Evolutionary conservation across 1,284 basidiomycete species (phyloP).

Genomic region (Naganishia sp.): DNA sequence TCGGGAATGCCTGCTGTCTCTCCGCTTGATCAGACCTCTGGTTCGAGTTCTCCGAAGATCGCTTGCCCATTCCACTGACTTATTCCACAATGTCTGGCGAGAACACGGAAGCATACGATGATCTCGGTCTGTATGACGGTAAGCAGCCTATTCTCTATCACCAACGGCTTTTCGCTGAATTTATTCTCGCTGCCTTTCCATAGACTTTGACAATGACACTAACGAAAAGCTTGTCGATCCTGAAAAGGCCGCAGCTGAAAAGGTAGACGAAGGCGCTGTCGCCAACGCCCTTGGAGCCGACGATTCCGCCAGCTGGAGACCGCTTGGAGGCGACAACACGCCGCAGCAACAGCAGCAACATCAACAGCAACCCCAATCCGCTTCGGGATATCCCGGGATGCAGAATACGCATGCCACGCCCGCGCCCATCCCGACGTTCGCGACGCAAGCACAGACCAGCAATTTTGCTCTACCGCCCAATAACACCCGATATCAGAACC

Average conservation of each 20-base stretch:
- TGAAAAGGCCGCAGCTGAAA: conserved; percentile 23
- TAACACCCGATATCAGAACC: conserved; percentile 20
- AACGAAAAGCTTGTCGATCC: conserved; percentile 31
- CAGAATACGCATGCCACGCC: background rate
- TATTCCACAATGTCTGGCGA: conserved; percentile 44
- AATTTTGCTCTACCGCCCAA: conserved; percentile 22
- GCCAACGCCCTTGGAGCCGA: conserved; percentile 29
- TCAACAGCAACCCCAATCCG: conserved; percentile 25
- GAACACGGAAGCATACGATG: conserved; percentile 42
- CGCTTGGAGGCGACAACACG: background rate
- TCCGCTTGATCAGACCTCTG: background rate
- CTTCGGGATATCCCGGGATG: background rate
- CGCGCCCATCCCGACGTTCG: conserved; percentile 22
- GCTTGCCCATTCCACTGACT: background rate
- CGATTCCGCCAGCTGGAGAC: conserved; percentile 19
- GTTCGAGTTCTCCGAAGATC: background rate
- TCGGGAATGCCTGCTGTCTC: background rate
- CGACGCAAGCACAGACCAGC: conserved; percentile 13
- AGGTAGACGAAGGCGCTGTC: conserved; percentile 32
- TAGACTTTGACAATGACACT: conserved; percentile 31
- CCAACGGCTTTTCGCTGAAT: background rate
- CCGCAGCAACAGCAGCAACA: conserved; percentile 29
- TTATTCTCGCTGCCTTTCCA: background rate
- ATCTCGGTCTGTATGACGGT: conserved; percentile 48
- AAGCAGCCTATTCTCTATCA: conserved; percentile 16